phyloP scores from a whole-genome alignment of 805 yeast genomes.

The Metschnikowia aberdeeniae region DNA sequence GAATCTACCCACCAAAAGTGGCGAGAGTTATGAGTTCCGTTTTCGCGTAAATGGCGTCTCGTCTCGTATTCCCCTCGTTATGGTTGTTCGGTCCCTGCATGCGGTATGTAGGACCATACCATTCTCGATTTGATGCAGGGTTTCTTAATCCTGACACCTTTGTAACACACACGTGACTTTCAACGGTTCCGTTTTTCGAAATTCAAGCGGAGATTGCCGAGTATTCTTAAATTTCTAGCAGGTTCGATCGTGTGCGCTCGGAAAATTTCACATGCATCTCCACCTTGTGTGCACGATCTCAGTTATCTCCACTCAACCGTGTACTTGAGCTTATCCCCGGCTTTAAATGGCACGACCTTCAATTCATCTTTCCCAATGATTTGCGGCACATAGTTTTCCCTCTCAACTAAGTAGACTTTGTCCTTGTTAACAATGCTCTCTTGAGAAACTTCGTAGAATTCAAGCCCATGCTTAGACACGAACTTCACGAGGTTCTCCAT shows the following conservation, averaged over 20 bases:
- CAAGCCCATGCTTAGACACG: slow-evolving; percentile 68
- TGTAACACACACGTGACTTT: no score
- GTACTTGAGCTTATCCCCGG: slow-evolving; percentile 75
- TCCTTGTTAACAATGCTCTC: slow-evolving; percentile 40
- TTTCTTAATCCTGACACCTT: no score
- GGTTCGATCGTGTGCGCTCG: neutral
- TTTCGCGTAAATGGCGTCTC: no score
- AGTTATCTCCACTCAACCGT: slow-evolving; percentile 61
- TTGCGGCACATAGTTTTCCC: slow-evolving; percentile 57
- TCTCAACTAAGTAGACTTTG: slow-evolving; percentile 52
- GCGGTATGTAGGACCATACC: no score
- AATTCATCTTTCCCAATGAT: slow-evolving; percentile 42
- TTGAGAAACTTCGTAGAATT: slow-evolving; percentile 59
- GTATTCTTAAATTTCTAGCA: neutral
- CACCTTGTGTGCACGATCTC: neutral
- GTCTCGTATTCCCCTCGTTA: no score
- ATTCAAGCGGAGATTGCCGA: no score
- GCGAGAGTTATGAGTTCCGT: no score
- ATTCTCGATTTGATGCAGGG: no score
- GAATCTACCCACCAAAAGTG: no score
- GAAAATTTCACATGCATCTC: neutral
- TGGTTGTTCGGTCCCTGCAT: no score
- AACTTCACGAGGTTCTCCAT: slow-evolving; percentile 67
- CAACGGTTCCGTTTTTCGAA: no score
- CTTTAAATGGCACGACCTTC: slow-evolving; percentile 73